Percentiles rank a stretch among this genome's conserved stretches.
phyloP scores from a whole-genome alignment of 768 basidiomycete species.

The Pulveroboletus sp. region DNA sequence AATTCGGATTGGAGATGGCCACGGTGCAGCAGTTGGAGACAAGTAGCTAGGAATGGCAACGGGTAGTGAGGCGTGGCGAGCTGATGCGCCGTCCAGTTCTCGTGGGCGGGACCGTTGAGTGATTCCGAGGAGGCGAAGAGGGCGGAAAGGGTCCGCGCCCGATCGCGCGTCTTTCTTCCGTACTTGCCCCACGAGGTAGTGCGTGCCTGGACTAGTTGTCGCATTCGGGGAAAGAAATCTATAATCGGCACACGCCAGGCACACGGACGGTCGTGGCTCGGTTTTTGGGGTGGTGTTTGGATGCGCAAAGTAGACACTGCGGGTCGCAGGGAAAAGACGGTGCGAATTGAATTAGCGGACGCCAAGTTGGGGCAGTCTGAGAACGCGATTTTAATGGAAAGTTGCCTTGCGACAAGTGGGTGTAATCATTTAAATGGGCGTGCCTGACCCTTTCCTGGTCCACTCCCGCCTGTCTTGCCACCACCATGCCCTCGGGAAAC shows the following conservation, averaged over 20 bases:
- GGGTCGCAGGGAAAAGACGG: too few relatives aligned
- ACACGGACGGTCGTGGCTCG: neutral
- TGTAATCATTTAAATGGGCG: slow-evolving; percentile 20
- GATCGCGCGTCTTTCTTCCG: neutral
- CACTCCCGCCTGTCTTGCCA: slow-evolving; percentile 5
- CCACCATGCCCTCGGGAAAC: slow-evolving; percentile 21
- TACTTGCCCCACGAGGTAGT: slow-evolving; percentile 2
- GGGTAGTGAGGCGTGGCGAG: neutral
- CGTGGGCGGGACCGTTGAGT: neutral
- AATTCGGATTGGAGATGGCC: slow-evolving; percentile 4
- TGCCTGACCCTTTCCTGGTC: slow-evolving; percentile 16
- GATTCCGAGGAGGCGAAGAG: slow-evolving; percentile 11
- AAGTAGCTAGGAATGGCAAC: neutral
- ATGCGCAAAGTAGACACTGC: slow-evolving; percentile 2
- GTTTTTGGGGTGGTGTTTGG: slow-evolving; percentile 13
- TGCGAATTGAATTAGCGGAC: too few relatives aligned
- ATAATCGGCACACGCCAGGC: slow-evolving; percentile 9
- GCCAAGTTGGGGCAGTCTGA: too few relatives aligned
- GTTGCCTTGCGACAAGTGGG: neutral
- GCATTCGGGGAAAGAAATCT: neutral
- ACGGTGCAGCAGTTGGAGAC: neutral
- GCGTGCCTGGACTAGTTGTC: slow-evolving; percentile 4
- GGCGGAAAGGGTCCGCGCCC: neutral
- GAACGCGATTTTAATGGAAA: neutral
- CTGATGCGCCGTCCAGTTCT: neutral